These are phyloP conservation scores for Avicennia marina DNA, from an alignment of 257 asterid genomes.

Conservation along the genomic window DNA sequence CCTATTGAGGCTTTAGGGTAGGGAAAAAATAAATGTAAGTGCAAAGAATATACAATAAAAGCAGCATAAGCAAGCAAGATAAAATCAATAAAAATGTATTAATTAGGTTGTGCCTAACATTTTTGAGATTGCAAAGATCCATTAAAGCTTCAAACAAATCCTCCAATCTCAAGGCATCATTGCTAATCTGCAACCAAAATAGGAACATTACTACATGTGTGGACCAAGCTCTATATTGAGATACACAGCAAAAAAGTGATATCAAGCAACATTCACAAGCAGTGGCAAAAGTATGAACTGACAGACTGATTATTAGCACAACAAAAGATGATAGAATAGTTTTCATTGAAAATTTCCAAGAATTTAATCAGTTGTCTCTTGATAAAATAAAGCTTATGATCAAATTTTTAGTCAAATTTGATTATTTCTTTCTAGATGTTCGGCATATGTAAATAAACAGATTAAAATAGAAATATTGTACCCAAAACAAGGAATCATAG, in stretches of 20 bases:
- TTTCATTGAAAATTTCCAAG: neutral
- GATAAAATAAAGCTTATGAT: too few relatives aligned
- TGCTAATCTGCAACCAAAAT: constrained; percentile 52
- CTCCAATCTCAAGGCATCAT: constrained; percentile 47
- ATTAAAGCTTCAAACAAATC: constrained; percentile 66
- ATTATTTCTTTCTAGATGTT: neutral
- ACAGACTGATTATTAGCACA: neutral
- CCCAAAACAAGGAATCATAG: too few relatives aligned
- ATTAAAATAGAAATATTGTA: neutral
- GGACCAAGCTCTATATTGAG: constrained; percentile 5
- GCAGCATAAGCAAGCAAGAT: constrained; percentile 8
- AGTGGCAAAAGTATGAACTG: too few relatives aligned
- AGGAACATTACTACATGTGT: constrained; percentile 9
- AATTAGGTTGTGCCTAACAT: constrained; percentile 45
- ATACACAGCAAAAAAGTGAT: neutral
- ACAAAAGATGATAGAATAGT: neutral
- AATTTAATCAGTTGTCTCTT: too few relatives aligned
- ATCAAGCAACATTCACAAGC: constrained; percentile 12
- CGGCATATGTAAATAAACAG: neutral
- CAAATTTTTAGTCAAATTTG: neutral
- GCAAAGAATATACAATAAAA: too few relatives aligned
- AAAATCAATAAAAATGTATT: constrained; percentile 2
- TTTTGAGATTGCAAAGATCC: constrained; percentile 62
- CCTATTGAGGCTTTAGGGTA: neutral
- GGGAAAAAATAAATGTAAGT: neutral